These are phyloP conservation scores for Fraxinus floribunda DNA, from an alignment of 305 asterid genomes.

Conservation along the genomic window DNA sequence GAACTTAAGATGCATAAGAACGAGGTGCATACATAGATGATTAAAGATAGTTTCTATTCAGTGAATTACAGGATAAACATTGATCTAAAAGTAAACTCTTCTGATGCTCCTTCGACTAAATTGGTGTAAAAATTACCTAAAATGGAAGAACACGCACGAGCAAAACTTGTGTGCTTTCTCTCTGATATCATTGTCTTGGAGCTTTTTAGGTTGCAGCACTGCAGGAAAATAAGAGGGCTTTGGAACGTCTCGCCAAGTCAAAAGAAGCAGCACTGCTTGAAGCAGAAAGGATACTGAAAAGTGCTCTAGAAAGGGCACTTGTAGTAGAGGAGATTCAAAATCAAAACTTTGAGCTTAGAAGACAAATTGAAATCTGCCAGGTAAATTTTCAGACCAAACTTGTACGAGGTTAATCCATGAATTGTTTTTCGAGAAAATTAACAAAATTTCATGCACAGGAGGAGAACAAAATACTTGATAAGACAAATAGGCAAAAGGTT, in stretches of 20 bases:
- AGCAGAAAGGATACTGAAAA: slow-evolving; percentile 75
- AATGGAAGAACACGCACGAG: neutral
- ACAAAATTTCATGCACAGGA: slow-evolving; percentile 42
- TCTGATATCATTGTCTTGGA: slow-evolving; percentile 6
- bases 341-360: slow-evolving; percentile 65
- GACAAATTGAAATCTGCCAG: slow-evolving; percentile 84
- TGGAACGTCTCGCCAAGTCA: slow-evolving; percentile 71
- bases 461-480: slow-evolving; percentile 80
- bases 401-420: neutral
- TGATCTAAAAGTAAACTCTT: neutral
- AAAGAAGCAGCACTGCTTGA: slow-evolving; percentile 87
- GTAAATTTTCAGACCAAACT: slow-evolving; percentile 29
- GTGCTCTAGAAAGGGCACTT: slow-evolving; percentile 76
- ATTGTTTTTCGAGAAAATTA: slow-evolving; percentile 1
- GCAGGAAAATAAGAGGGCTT: slow-evolving; percentile 71
- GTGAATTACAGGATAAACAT: neutral
- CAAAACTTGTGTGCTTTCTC: neutral
- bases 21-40: slow-evolving; percentile 48
- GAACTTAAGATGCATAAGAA: slow-evolving; percentile 74
- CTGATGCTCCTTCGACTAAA: neutral
- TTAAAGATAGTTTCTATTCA: neutral
- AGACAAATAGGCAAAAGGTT: slow-evolving; percentile 76
- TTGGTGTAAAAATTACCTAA: neutral
- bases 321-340: slow-evolving; percentile 87
- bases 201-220: slow-evolving; percentile 59